phyloP scores from a whole-genome alignment of 2,329 filamentous ascomycete genomes.

The Trichoderma koningiopsis region DNA sequence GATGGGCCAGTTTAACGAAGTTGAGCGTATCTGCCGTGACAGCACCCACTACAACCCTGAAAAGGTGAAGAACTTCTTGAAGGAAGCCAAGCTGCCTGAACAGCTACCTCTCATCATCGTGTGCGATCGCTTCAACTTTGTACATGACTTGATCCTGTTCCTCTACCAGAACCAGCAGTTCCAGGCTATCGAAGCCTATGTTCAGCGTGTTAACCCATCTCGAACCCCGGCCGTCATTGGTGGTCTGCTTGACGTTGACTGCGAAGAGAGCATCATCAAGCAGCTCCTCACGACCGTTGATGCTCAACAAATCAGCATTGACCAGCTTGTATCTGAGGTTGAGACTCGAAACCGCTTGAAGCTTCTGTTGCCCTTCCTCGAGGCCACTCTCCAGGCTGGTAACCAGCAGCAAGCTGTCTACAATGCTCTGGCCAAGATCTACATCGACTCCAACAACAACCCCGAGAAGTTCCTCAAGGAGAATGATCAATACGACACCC shows the following conservation, averaged over 20 bases:
- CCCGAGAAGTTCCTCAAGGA: conserved; percentile 97
- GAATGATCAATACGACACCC: conserved; percentile 93
- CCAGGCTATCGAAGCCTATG: conserved; percentile 97
- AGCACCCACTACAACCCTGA: conserved; percentile 87
- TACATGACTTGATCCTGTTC: conserved; percentile 93
- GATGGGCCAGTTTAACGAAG: conserved; percentile 91
- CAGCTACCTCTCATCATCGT: conserved; percentile 97
- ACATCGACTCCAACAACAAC: conserved; percentile 98
- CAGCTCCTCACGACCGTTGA: conserved; percentile 83
- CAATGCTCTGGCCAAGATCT: conserved; percentile 98
- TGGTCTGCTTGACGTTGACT: conserved; percentile 92
- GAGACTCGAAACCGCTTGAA: conserved; percentile 94
- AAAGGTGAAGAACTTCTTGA: conserved; percentile 99
- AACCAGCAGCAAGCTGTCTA: conserved; percentile 97
- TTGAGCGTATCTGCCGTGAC: conserved; percentile 95
- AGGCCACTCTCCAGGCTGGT: conserved; percentile 82
- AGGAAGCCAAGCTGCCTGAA: conserved; percentile 89
- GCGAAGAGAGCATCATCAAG: conserved; percentile 96
- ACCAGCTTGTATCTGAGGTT: conserved; percentile 92
- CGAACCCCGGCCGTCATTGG: conserved; percentile 91
- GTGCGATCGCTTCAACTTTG: conserved; percentile 98
- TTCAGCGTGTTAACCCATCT: conserved; percentile 92
- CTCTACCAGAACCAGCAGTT: conserved; percentile 99
- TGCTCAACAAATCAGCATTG: conserved; percentile 83
- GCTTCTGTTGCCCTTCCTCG: conserved; percentile 92